Conservation (phyloP, 371 early-diverging fungal genomes). For the Amoeboradix gromovi region DNA sequence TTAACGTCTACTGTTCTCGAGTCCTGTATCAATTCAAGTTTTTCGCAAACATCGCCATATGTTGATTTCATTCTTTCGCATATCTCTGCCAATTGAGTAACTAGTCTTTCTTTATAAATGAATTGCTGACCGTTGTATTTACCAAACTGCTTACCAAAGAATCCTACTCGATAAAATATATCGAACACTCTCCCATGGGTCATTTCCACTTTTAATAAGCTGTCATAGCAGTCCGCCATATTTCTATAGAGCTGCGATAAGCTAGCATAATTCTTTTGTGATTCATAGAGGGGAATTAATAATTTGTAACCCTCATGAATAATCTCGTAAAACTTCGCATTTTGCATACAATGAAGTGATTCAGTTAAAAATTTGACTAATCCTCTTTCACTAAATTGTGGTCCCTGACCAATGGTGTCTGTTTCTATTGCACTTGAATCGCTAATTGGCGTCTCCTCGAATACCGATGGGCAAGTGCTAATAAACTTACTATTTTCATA, state of each 20-base stretch:
- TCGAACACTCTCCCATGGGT: conserved; percentile 3
- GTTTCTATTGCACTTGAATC: no score
- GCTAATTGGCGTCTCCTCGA: no score
- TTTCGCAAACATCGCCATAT: background rate
- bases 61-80: background rate
- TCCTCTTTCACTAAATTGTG: no score
- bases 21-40: conserved; percentile 4
- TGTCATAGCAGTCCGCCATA: conserved; percentile 1
- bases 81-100: conserved; percentile 3
- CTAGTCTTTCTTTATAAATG: conserved; percentile 2
- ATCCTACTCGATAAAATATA: conserved; percentile 6
- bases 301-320: conserved; percentile 5
- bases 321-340: conserved; percentile 5
- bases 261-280: background rate
- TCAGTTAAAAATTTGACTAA: no score
- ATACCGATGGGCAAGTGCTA: no score
- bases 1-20: conserved; percentile 4
- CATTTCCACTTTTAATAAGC: background rate
- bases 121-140: conserved; percentile 4
- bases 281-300: conserved; percentile 4
- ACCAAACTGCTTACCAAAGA: conserved; percentile 2
- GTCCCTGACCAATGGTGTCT: no score
- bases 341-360: background rate
- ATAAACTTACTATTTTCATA: no score
- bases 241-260: conserved; percentile 2